phyloP scores from a whole-genome alignment of 495 filamentous ascomycete species.

The Penicillium malachiteum region DNA sequence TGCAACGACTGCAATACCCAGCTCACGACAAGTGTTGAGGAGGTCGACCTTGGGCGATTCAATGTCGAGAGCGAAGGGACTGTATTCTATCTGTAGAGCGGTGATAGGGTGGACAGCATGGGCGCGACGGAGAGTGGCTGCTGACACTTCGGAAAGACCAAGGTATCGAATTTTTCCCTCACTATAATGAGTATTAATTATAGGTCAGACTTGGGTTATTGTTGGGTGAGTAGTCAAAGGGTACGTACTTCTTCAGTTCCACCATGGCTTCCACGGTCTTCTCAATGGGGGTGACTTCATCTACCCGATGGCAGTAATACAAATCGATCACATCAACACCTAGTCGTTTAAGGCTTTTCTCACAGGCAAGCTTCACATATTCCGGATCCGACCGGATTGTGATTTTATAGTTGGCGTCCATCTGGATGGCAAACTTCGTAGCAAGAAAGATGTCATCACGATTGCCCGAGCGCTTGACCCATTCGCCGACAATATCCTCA shows the following conservation, averaged over 20 bases:
- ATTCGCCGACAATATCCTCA: slow-evolving; percentile 54
- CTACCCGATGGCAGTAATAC: slow-evolving; percentile 51
- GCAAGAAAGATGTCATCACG: slow-evolving; percentile 57
- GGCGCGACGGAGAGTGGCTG: slow-evolving; percentile 61
- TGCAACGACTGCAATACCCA: slow-evolving; percentile 60
- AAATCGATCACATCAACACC: slow-evolving; percentile 57
- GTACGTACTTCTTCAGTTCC: slow-evolving; percentile 45
- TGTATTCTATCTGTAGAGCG: slow-evolving; percentile 65
- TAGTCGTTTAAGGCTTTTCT: slow-evolving; percentile 52
- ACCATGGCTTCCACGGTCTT: slow-evolving; percentile 63
- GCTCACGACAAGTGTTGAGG: slow-evolving; percentile 56
- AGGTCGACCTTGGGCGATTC: slow-evolving; percentile 48
- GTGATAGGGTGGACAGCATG: slow-evolving; percentile 57
- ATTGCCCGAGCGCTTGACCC: slow-evolving; percentile 56
- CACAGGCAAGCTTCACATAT: slow-evolving; percentile 51
- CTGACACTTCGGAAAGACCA: slow-evolving; percentile 56
- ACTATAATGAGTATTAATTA: slow-evolving; percentile 18
- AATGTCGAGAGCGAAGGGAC: slow-evolving; percentile 58
- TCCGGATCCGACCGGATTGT: slow-evolving; percentile 50
- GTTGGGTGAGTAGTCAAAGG: not conserved
- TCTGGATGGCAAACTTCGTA: slow-evolving; percentile 51
- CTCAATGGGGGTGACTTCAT: slow-evolving; percentile 46
- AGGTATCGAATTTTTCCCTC: slow-evolving; percentile 56
- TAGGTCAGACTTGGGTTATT: too few relatives aligned
- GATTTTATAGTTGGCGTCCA: slow-evolving; percentile 2